phyloP scores from a whole-genome alignment of 129 eudicot species.

The Chrysanthemum makinoi region DNA sequence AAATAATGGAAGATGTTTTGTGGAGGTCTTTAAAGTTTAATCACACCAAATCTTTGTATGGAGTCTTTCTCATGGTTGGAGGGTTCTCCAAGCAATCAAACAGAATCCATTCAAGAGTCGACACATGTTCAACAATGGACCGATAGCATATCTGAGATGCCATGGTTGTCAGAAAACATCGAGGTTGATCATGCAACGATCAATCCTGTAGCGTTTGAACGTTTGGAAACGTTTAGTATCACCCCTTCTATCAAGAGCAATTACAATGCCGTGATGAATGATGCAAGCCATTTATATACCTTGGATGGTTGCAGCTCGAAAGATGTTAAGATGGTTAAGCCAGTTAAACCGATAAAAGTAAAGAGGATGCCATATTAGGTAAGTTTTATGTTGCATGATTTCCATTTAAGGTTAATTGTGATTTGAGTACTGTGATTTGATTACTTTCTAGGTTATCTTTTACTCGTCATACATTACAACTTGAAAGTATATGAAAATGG shows the following conservation, averaged over 20 bases:
- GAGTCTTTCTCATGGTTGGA: slow-evolving; percentile 21
- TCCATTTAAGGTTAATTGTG: neutral
- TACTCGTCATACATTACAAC: neutral
- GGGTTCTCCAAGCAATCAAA: slow-evolving; percentile 11
- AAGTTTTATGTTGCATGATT: slow-evolving; percentile 26
- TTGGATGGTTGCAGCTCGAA: slow-evolving; percentile 11
- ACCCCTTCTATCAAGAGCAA: slow-evolving; percentile 17
- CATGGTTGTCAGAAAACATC: neutral
- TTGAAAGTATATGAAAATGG: slow-evolving; percentile 2
- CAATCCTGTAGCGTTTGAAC: slow-evolving; percentile 18
- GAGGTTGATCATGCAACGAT: neutral
- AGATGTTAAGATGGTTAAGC: slow-evolving; percentile 25
- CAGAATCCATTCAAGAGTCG: slow-evolving; percentile 23
- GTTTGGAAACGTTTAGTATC: slow-evolving; percentile 19
- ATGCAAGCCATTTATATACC: neutral
- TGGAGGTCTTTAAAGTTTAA: neutral
- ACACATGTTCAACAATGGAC: slow-evolving; percentile 28
- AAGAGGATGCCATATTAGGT: slow-evolving; percentile 52
- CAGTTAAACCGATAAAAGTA: slow-evolving; percentile 22
- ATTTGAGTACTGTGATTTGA: neutral
- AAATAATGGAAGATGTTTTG: slow-evolving; percentile 4
- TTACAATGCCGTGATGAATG: slow-evolving; percentile 9
- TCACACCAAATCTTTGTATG: neutral
- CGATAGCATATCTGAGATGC: slow-evolving; percentile 7
- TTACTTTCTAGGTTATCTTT: neutral